These are phyloP conservation scores for Termitomyces sp. DNA, from an alignment of 768 basidiomycete genomes.

Conservation along the genomic window DNA sequence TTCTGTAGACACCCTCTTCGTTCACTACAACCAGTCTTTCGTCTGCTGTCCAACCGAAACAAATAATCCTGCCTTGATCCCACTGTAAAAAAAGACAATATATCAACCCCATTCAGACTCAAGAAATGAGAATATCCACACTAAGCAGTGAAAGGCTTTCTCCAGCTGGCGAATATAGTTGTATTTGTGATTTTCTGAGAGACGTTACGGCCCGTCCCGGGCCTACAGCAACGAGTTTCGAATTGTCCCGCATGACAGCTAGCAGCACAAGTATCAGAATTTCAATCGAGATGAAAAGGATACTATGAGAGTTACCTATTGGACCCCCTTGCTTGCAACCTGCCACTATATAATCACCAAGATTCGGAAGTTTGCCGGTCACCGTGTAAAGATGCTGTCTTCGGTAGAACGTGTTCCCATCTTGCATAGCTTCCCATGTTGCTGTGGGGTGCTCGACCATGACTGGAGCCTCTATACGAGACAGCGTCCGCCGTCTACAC, in stretches of 20 bases:
- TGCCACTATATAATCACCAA: conserved; percentile 76
- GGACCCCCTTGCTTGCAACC: conserved; percentile 88
- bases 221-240: conserved; percentile 70
- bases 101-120: conserved; percentile 15
- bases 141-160: conserved; percentile 63
- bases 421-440: conserved; percentile 89
- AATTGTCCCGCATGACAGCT: conserved; percentile 88
- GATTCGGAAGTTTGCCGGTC: conserved; percentile 71
- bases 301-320: conserved; percentile 52
- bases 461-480: background rate
- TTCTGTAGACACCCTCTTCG: conserved; percentile 87
- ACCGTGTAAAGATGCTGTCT: conserved; percentile 83
- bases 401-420: conserved; percentile 84
- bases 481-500: background rate
- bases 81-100: conserved; percentile 49
- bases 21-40: conserved; percentile 83
- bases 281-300: background rate
- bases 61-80: conserved; percentile 82
- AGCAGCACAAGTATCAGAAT: background rate
- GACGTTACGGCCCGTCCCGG: conserved; percentile 45
- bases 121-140: conserved; percentile 49
- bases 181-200: conserved; percentile 76
- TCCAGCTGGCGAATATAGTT: conserved; percentile 85
- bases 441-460: conserved; percentile 71
- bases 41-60: conserved; percentile 82